Percentiles rank a stretch among this genome's conserved stretches.
These are phyloP conservation scores for Camellia lanceoleosa DNA, from an alignment of 148 eudicot genomes.

Conservation along the genomic window DNA sequence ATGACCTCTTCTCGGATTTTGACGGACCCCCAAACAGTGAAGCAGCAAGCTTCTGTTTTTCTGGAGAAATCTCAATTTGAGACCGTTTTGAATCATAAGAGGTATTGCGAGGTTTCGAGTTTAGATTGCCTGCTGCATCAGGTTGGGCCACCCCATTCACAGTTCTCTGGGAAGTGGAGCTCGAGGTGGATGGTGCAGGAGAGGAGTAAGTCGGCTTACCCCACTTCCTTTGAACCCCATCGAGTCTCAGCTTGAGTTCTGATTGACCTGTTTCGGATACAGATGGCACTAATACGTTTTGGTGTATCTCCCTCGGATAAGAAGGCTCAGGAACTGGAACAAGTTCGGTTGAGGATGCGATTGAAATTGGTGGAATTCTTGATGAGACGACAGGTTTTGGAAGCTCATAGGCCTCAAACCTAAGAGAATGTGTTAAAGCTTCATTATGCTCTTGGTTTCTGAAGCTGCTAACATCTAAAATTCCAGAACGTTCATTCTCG, in stretches of 20 bases:
- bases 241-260: slow-evolving; percentile 76
- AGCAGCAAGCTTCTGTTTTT: slow-evolving; percentile 94
- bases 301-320: slow-evolving; percentile 43
- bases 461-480: slow-evolving; percentile 45
- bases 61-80: slow-evolving; percentile 54
- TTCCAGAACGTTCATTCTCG: slow-evolving; percentile 65
- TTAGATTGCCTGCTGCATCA: slow-evolving; percentile 29
- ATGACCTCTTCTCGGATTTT: slow-evolving; percentile 54
- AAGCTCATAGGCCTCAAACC: slow-evolving; percentile 91
- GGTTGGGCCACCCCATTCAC: slow-evolving; percentile 50
- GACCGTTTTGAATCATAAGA: slow-evolving; percentile 45
- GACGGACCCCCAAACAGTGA: slow-evolving; percentile 77
- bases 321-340: slow-evolving; percentile 66
- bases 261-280: slow-evolving; percentile 48
- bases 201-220: slow-evolving; percentile 75
- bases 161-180: slow-evolving; percentile 43
- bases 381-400: slow-evolving; percentile 63
- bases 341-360: slow-evolving; percentile 60
- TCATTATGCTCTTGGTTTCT: slow-evolving; percentile 56
- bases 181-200: slow-evolving; percentile 54
- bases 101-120: slow-evolving; percentile 36
- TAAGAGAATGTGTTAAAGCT: slow-evolving; percentile 66
- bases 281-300: slow-evolving; percentile 29
- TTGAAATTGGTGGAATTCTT: slow-evolving; percentile 36
- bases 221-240: slow-evolving; percentile 97